Evolutionary conservation across 208 protist species (phyloP).

Genomic region (Acanthamoeba divionensis): DNA sequence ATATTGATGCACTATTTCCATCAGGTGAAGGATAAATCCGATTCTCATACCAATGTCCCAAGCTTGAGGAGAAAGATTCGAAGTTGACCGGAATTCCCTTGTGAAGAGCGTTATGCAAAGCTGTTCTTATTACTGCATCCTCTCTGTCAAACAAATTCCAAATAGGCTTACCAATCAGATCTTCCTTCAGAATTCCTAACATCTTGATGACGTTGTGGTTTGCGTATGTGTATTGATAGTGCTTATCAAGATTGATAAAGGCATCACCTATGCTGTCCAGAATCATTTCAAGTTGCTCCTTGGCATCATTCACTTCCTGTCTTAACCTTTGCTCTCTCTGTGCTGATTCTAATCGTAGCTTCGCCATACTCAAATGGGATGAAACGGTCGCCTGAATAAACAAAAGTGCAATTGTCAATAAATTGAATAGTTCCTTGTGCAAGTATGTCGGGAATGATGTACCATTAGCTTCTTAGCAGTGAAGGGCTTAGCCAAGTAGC

Average conservation of each 20-base stretch:
- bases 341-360: neutral
- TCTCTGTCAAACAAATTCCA: too few species aligned
- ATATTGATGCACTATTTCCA: neutral
- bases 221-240: too few species aligned
- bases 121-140: too few species aligned
- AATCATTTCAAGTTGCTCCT: conserved; percentile 13
- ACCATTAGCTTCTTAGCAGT: conserved; percentile 28
- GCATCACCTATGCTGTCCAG: neutral
- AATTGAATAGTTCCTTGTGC: too few species aligned
- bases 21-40: neutral
- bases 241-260: neutral
- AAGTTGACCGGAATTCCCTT: too few species aligned
- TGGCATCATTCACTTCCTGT: neutral
- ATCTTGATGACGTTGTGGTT: too few species aligned
- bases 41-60: neutral
- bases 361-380: neutral
- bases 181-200: too few species aligned
- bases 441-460: too few species aligned
- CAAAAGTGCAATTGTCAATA: too few species aligned
- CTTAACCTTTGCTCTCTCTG: neutral
- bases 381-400: neutral
- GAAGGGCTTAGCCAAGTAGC: conserved; percentile 62
- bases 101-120: too few species aligned
- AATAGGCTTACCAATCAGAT: too few species aligned
- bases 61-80: too few species aligned